A percentile compares a stretch with the other conserved stretches of the same genome.
Evolutionary conservation across 2,329 filamentous ascomycete species (phyloP).

Genomic region (Dactylellina leptospora): DNA sequence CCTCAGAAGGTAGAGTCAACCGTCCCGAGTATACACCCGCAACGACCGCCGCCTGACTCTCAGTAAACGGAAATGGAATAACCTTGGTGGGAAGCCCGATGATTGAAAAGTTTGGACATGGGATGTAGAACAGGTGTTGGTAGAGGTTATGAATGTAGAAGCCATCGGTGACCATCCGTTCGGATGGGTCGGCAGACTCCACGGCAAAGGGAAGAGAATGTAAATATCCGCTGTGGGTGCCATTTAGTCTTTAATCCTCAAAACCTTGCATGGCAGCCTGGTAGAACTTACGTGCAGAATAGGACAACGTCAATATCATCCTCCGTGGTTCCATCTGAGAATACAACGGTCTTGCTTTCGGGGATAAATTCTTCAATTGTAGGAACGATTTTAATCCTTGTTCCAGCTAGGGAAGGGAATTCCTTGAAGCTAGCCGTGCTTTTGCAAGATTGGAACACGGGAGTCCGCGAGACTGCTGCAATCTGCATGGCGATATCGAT

Average conservation of each 20-base stretch:
- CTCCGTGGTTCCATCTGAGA: constrained; percentile 73
- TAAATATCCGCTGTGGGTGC: constrained; percentile 71
- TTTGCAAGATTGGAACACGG: constrained; percentile 72
- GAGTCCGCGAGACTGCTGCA: constrained; percentile 67
- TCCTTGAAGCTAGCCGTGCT: constrained; percentile 62
- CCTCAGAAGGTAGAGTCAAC: constrained; percentile 69
- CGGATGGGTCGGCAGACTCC: constrained; percentile 59
- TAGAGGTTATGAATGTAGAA: constrained; percentile 76
- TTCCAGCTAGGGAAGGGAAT: constrained; percentile 57
- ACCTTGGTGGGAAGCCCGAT: constrained; percentile 78
- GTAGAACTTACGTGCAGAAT: constrained; percentile 73
- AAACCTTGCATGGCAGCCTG: neutral
- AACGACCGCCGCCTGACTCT: constrained; percentile 80
- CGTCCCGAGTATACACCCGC: constrained; percentile 79
- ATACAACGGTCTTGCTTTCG: constrained; percentile 69
- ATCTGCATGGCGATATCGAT: constrained; percentile 85
- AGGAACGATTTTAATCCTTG: constrained; percentile 68
- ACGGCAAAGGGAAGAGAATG: constrained; percentile 80
- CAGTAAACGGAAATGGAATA: constrained; percentile 85
- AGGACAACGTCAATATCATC: constrained; percentile 76
- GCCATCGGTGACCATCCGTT: constrained; percentile 73
- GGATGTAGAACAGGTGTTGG: constrained; percentile 78
- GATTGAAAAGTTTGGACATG: constrained; percentile 80
- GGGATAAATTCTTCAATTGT: constrained; percentile 66
- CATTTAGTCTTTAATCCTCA: neutral